These are phyloP conservation scores for Tetraselmis chui DNA, from an alignment of 139 green algal species.

Conservation along the genomic window DNA sequence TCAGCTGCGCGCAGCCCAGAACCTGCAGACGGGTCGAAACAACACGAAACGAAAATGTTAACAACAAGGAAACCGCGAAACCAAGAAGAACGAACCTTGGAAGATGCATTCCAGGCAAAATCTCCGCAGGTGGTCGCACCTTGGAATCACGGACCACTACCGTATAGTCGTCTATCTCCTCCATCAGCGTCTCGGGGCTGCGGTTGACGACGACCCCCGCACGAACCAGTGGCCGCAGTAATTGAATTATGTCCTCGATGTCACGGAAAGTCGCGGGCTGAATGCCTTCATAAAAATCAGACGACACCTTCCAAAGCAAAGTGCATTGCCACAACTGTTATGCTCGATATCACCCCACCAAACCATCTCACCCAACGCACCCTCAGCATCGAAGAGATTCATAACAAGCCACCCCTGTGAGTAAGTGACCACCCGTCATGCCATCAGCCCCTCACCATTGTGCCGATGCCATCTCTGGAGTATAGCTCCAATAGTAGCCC, in stretches of 20 bases:
- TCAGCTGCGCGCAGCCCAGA: slow-evolving; percentile 71
- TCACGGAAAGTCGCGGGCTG: slow-evolving; percentile 15
- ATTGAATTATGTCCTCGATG: slow-evolving; percentile 18
- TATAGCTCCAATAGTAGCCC: slow-evolving; percentile 90
- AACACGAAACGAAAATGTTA: too few species aligned
- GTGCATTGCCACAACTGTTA: too few species aligned
- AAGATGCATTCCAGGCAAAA: too few species aligned
- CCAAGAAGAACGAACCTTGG: too few species aligned
- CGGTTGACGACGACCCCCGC: slow-evolving; percentile 52
- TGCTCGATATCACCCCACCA: too few species aligned
- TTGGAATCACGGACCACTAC: slow-evolving; percentile 7
- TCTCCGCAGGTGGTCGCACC: not conserved
- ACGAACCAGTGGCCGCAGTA: slow-evolving; percentile 62
- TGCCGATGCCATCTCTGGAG: slow-evolving; percentile 84
- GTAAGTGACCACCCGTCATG: not conserved
- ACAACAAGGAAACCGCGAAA: too few species aligned
- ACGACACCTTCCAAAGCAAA: too few species aligned
- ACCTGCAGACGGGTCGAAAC: slow-evolving; percentile 40
- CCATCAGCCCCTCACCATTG: slow-evolving; percentile 46
- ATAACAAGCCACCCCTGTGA: not conserved
- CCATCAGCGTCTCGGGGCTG: slow-evolving; percentile 39
- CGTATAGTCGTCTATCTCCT: slow-evolving; percentile 7
- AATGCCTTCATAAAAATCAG: slow-evolving; percentile 37
- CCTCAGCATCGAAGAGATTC: not conserved
- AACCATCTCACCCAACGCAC: not conserved